Evolutionary conservation across 2,329 filamentous ascomycete species (phyloP).

Genomic region (Paraconiothyrium brasiliense): DNA sequence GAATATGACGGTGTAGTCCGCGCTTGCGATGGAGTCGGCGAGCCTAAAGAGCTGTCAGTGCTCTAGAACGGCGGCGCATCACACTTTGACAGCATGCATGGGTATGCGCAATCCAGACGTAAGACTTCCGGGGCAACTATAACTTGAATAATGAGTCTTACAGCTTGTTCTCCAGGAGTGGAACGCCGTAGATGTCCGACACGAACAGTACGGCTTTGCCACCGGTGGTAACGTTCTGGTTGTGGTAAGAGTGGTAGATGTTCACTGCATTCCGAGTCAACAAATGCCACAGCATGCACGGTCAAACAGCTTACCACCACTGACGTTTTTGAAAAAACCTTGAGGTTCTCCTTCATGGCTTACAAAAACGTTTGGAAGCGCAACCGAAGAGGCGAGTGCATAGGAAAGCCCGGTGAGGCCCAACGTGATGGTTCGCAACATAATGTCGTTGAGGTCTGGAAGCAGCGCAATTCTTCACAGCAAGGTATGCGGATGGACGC

Average conservation of each 20-base stretch:
- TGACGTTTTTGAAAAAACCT: conserved; percentile 32
- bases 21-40: conserved; percentile 44
- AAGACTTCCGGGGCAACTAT: not conserved
- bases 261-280: conserved; percentile 21
- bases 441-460: not conserved
- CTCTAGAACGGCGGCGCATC: not conserved
- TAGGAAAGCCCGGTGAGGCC: not conserved
- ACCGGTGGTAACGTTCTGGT: conserved; percentile 10
- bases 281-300: not conserved
- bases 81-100: not conserved
- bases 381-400: not conserved
- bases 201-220: conserved; percentile 41
- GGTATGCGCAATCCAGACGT: not conserved
- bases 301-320: conserved; percentile 30
- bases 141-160: conserved; percentile 13
- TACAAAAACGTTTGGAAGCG: conserved; percentile 8
- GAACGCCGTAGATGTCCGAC: conserved; percentile 47
- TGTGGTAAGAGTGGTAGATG: conserved; percentile 27
- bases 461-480: not conserved
- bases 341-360: conserved; percentile 6
- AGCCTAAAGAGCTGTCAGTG: conserved; percentile 27
- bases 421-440: not conserved
- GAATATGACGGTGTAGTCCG: conserved; percentile 43
- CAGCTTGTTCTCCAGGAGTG: conserved; percentile 44
- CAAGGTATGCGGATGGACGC: not conserved